Base-by-base conservation (phyloP, 2,329 filamentous ascomycete species). In the Paraphaeosphaeria minitans region DNA sequence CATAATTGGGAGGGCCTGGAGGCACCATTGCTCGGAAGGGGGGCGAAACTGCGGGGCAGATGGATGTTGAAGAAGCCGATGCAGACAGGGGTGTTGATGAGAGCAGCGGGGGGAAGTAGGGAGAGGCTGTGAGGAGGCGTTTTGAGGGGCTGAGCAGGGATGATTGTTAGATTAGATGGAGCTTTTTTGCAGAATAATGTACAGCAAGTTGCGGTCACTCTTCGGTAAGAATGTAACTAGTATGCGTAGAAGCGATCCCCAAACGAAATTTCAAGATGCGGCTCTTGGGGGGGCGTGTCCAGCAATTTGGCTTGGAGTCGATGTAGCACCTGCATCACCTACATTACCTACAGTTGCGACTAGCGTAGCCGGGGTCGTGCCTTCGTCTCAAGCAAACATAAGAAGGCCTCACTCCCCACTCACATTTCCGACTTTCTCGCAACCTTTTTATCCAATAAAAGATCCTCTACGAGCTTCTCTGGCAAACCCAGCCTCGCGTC, bases 401-500 rank as follows among this genome's bases (percentile, higher is more conserved):
- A 61, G 50, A 52, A 49, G 21, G 41, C 31, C 37, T n/a, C 21
- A 24, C 31, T 21, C 42, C 53, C 62, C 62, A 45, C 50, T 43
- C 37, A 51, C 37, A 31, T 22, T 55, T 51, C 43, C 35, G 12
- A n/a, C 35, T 27, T 16, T 54, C 50, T 57, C 50, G 55, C 29
- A n/a, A 48, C 46, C 42, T 19, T 24, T 21, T 58, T 24, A 19
- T 39, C 63, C 55, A 63, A 58, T 61, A 54, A 63, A 14, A 37
- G 10, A 35, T 29, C 29, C 31, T 41, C 27, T 49, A 24, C 22
- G 29, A n/a, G 9, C 4, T 14, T 19, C 53, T 60, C 63, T 65
- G 58, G 63, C 60, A 54, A 59, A 63, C 48, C 60, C 63, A 61
- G 60, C 63, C 62, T 62, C 43, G 21, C 37, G 24, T 21, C 24